A percentile compares a stretch with the other conserved stretches of the same genome.
Conservation (phyloP, 345 rosid genomes). For the Dipteronia dyeriana region DNA sequence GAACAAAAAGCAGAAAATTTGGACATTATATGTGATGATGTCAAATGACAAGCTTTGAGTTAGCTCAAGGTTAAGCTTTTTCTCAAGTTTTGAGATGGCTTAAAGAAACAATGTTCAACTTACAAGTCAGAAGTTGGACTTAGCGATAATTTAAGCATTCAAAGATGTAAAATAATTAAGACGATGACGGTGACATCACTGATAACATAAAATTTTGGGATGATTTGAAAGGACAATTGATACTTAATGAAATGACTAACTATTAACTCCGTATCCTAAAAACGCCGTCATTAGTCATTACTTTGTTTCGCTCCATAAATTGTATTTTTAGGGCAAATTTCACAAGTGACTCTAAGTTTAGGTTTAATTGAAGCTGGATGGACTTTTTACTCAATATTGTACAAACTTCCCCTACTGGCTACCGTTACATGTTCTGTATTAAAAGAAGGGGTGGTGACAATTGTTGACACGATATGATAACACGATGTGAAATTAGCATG, state of each 20-base stretch:
- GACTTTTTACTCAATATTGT: too few relatives aligned
- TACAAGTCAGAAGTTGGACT: background rate
- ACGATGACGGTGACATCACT: background rate
- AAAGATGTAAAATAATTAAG: background rate
- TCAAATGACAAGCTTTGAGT: background rate
- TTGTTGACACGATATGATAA: too few relatives aligned
- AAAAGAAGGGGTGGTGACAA: too few relatives aligned
- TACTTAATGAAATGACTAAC: slow-evolving; percentile 17
- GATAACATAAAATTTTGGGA: slow-evolving; percentile 15
- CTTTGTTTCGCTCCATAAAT: background rate
- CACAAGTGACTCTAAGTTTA: too few relatives aligned
- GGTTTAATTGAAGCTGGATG: too few relatives aligned
- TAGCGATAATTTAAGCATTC: background rate
- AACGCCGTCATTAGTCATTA: background rate
- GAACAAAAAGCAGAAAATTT: too few relatives aligned
- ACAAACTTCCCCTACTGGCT: too few relatives aligned
- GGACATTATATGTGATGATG: background rate
- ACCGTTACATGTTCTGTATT: too few relatives aligned
- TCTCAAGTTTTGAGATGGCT: too few relatives aligned
- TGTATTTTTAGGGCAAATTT: too few relatives aligned
- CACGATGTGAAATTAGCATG: too few relatives aligned
- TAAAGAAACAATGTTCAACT: background rate
- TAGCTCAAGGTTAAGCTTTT: background rate
- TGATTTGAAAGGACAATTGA: slow-evolving; percentile 21
- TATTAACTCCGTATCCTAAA: background rate